phyloP scores from a whole-genome alignment of 257 asterid genomes.

The Echites panduratus region DNA sequence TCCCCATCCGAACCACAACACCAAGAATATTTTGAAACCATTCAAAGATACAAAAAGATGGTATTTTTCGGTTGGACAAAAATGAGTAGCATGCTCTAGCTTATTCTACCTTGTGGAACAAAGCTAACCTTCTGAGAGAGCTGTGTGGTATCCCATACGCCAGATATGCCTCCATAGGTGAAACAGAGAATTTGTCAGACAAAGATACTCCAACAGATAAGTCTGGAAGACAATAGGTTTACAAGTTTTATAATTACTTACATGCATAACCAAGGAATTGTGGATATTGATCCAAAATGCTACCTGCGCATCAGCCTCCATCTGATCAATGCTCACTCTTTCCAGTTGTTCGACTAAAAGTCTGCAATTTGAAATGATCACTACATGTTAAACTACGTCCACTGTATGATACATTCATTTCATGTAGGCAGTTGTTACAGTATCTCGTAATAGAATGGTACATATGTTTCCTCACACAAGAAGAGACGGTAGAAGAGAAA shows the following conservation, averaged over 20 bases:
- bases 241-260: slow-evolving; percentile 19
- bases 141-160: slow-evolving; percentile 59
- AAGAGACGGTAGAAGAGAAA: not conserved
- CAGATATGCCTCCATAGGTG: slow-evolving; percentile 38
- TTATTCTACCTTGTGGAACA: slow-evolving; percentile 63
- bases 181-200: slow-evolving; percentile 12
- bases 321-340: slow-evolving; percentile 35
- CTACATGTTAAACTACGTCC: not conserved
- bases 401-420: not conserved
- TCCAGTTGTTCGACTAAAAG: slow-evolving; percentile 58
- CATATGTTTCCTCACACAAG: not conserved
- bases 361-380: slow-evolving; percentile 24
- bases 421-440: no score
- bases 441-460: not conserved
- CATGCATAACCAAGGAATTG: slow-evolving; percentile 64
- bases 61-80: slow-evolving; percentile 3
- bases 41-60: not conserved
- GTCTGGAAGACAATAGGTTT: not conserved
- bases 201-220: slow-evolving; percentile 6
- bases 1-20: not conserved
- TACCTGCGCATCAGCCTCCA: slow-evolving; percentile 40
- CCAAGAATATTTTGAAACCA: not conserved
- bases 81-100: not conserved
- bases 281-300: slow-evolving; percentile 69
- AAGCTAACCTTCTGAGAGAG: slow-evolving; percentile 61